phyloP scores from a whole-genome alignment of 176 grass and related monocot genomes.

The Canna indica region DNA sequence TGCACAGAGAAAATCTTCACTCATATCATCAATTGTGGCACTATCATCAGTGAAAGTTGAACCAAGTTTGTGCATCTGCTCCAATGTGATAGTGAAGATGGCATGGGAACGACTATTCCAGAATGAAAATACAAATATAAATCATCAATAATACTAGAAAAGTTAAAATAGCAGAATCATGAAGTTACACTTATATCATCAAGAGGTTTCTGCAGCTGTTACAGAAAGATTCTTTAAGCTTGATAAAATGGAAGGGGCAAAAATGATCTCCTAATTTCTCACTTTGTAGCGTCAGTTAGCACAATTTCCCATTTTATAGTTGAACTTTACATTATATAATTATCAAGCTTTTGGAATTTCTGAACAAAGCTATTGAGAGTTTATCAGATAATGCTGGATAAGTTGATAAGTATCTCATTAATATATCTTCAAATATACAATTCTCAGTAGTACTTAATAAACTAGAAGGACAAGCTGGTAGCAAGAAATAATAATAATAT shows the following conservation, averaged over 20 bases:
- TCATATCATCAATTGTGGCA: constrained; percentile 67
- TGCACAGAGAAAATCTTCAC: constrained; percentile 90
- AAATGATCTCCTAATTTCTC: too few relatives aligned
- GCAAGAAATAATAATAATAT: too few relatives aligned
- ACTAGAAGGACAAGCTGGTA: too few relatives aligned
- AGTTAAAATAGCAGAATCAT: not conserved
- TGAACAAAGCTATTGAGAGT: too few relatives aligned
- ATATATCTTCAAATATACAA: too few relatives aligned
- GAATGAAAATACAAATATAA: not conserved
- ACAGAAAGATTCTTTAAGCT: not conserved
- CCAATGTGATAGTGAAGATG: constrained; percentile 99
- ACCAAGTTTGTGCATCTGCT: constrained; percentile 97
- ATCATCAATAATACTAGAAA: not conserved
- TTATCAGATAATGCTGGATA: too few relatives aligned
- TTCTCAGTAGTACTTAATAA: too few relatives aligned
- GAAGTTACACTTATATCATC: not conserved
- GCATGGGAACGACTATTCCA: constrained; percentile 93
- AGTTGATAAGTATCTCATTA: too few relatives aligned
- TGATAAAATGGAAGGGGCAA: not conserved
- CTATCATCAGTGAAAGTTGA: constrained; percentile 52
- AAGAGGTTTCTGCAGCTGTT: not conserved
- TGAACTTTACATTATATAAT: too few relatives aligned
- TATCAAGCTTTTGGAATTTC: too few relatives aligned
- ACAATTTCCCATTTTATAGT: too few relatives aligned
- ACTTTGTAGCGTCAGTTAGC: too few relatives aligned